Percentiles rank a stretch among this genome's conserved stretches.
Conservation (phyloP, 2,329 filamentous ascomycete genomes). For the Metarhizium robertsii region DNA sequence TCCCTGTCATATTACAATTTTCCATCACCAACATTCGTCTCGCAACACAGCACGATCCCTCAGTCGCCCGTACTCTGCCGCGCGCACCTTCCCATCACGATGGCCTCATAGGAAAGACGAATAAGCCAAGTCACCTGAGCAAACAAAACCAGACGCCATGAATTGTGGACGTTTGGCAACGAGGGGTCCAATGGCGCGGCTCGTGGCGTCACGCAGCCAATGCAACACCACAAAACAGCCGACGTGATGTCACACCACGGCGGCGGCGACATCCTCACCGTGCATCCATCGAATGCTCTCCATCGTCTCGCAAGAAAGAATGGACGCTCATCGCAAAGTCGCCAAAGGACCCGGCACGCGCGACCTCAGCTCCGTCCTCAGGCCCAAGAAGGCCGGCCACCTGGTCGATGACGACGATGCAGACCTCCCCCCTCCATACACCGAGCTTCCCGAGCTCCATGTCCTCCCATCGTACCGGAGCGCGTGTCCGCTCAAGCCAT, state of each 20-base stretch:
- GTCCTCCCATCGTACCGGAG: slow-evolving; percentile 1
- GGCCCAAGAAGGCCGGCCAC: not conserved
- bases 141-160: too few relatives aligned
- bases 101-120: too few relatives aligned
- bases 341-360: not conserved
- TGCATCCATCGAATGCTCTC: not conserved
- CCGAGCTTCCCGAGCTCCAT: not conserved
- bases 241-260: not conserved
- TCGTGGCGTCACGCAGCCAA: too few relatives aligned
- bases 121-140: too few relatives aligned
- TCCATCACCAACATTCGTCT: too few relatives aligned
- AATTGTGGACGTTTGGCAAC: too few relatives aligned
- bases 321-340: not conserved
- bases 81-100: too few relatives aligned
- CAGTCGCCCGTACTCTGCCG: too few relatives aligned
- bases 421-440: not conserved
- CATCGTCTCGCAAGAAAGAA: not conserved
- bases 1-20: too few relatives aligned
- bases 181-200: too few relatives aligned
- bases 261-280: not conserved
- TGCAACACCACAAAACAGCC: too few relatives aligned
- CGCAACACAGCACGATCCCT: too few relatives aligned
- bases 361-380: not conserved
- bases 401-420: not conserved
- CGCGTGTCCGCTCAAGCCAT: slow-evolving; percentile 1